These are phyloP conservation scores for Helianthus tuberosus DNA, from an alignment of 129 eudicot genomes.

Conservation along the genomic window DNA sequence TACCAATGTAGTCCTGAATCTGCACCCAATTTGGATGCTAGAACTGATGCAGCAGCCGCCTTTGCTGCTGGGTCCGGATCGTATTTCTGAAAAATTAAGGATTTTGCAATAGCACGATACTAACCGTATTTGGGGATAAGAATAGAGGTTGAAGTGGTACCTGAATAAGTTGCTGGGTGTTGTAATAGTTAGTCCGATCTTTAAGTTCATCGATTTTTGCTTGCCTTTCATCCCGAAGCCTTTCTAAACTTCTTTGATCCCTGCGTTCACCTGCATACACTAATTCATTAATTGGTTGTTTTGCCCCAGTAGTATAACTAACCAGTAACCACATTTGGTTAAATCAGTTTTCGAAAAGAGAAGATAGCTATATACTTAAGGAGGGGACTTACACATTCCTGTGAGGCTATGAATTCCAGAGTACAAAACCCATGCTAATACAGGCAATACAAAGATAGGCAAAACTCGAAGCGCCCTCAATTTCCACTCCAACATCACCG, in stretches of 20 bases:
- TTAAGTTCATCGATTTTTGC: slow-evolving; percentile 92
- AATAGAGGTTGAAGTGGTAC: slow-evolving; percentile 33
- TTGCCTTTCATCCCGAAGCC: slow-evolving; percentile 86
- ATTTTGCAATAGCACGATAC: slow-evolving; percentile 18
- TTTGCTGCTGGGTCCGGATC: slow-evolving; percentile 97
- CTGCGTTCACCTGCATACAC: slow-evolving; percentile 59
- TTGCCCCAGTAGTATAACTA: not conserved
- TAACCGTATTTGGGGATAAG: not conserved
- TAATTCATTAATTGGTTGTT: not conserved
- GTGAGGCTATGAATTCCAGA: slow-evolving; percentile 50
- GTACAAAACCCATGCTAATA: slow-evolving; percentile 51
- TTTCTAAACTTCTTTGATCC: slow-evolving; percentile 83
- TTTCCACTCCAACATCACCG: slow-evolving; percentile 61
- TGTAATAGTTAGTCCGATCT: slow-evolving; percentile 85
- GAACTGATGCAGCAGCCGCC: slow-evolving; percentile 92
- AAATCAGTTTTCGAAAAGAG: too few relatives aligned
- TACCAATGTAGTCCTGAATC: slow-evolving; percentile 79
- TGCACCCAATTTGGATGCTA: slow-evolving; percentile 86
- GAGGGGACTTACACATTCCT: slow-evolving; percentile 58
- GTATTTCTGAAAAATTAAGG: slow-evolving; percentile 62
- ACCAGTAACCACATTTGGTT: too few relatives aligned
- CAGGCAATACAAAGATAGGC: slow-evolving; percentile 89
- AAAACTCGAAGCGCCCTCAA: slow-evolving; percentile 78
- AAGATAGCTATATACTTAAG: too few relatives aligned
- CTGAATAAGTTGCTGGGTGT: slow-evolving; percentile 96